Base-by-base conservation (phyloP, 2,329 filamentous ascomycete genomes). In the Parascedosporium putredinis region DNA sequence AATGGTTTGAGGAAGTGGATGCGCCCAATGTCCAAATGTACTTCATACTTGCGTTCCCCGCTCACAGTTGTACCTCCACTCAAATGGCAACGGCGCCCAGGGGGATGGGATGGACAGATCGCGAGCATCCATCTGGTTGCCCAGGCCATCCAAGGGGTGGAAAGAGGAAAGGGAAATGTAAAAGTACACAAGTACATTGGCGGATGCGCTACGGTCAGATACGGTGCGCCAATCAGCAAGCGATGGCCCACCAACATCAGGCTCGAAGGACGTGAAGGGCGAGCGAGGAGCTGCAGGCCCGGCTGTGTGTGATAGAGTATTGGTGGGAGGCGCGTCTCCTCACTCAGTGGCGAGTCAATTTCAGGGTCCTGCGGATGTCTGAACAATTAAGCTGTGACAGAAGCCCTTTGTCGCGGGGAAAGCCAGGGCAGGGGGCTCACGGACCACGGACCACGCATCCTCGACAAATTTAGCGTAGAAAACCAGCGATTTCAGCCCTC, bases 311-410 rank as follows among this genome's bases (percentile, higher is more conserved):
- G 38, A 42, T 42, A 42, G 38, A 4, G 38, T 23, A 22, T 9
- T 20, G 9, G 38, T 20, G 38, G n/a, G n/a, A n/a, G n/a, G 25
- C 45, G 20, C 16, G 5, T 23, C 3, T 22, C 7, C 45, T 16
- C 14, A 20, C 20, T 8, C 5, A 27, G 45, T 18, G 45, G 44
- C n/a, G 45, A 47, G 29, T 22, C 18, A 31, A 47, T 33, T 34
- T 31, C 45, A 47, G 45, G 45, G 45, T 47, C 45, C 45, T 47
- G 25, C 14, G 23, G 24, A 47, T 14, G 8, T 24, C 38, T 10
- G 18, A 42, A 20, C 18, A 42, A 42, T 42, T 20, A 42, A 42
- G 38, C 38, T 42, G 38, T 42, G 38, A 42, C 38, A 42, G 18
- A 42, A 22, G n/a, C 38, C 16, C 23, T 10, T 20, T 10, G 12